A percentile compares a stretch with the other conserved stretches of the same genome.
These are phyloP conservation scores for Psophocarpus tetragonolobus DNA, from an alignment of 306 rosid species.

Conservation along the genomic window DNA sequence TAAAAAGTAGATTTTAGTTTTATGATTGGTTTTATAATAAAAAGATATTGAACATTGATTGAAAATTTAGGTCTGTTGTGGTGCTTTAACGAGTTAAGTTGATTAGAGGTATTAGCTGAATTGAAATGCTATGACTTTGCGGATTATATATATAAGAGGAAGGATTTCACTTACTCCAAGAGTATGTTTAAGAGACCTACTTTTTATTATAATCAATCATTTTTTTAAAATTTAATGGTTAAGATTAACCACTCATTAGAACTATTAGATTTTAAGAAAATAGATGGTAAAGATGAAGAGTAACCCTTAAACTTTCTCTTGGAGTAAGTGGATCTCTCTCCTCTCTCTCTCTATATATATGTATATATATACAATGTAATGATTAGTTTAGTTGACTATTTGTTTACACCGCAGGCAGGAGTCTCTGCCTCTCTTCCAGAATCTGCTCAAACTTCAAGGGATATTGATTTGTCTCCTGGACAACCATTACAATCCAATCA, in stretches of 20 bases:
- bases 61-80: neutral
- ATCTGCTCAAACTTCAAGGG: slow-evolving; percentile 66
- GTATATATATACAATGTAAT: neutral
- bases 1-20: no score
- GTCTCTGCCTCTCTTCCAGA: slow-evolving; percentile 72
- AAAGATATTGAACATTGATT: no score
- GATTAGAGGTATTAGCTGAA: neutral
- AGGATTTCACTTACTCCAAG: no score
- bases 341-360: neutral
- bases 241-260: no score
- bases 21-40: no score
- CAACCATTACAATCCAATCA: slow-evolving; percentile 87
- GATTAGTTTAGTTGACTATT: slow-evolving; percentile 23
- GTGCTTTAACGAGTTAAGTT: slow-evolving; percentile 4
- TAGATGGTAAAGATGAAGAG: no score
- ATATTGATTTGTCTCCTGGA: slow-evolving; percentile 83
- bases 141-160: neutral
- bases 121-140: slow-evolving; percentile 5
- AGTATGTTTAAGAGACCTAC: no score
- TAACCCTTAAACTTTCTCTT: no score
- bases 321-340: no score
- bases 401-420: slow-evolving; percentile 60
- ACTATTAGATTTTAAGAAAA: no score
- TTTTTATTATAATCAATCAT: no score
- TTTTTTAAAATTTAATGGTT: no score